Evolutionary conservation across 1,284 basidiomycete species (phyloP), one percentile per base, ranked within the genome.

Genomic region (Coniferiporia weirii): DNA sequence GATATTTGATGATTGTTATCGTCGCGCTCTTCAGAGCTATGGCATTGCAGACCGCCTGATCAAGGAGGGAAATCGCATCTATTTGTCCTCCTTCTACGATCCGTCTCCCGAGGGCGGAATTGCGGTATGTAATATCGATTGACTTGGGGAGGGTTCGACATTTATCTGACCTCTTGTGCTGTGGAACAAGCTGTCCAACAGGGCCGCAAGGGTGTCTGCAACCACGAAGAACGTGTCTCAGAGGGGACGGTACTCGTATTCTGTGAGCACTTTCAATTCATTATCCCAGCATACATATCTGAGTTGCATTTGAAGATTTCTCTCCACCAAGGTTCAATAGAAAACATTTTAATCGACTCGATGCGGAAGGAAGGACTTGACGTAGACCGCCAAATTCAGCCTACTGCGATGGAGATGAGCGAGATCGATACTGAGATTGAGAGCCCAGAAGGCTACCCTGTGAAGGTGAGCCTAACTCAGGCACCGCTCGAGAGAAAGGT

Each of bases 291-390:
- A 40, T 40, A 40, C 17, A 53, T n/a, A n/a, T 38, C 1, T 36
- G 2, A 49, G 57, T 17, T 52, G 22, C 46, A 34, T 7, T 10
- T 22, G 15, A 62, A 89, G 83, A 72, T 82, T 4, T 89, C 87
- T 0, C 72, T 89, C 15, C 84, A 89, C 63, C 89, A 91, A 73
- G 87, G 87, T 1, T 81, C 79, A 3, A 89, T 91, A 38, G 87
- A 91, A 68, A 70, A 75, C 0, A 81, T 89, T 20, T 85, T 91
- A 66, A 64, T 87, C 40, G 84, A 89, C 65, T 81, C 83, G 0
- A 80, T 89, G 77, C 71, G 62, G 5, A 59, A 65, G n/a, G 69
- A 76, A 63, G 82, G 81, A 4, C 62, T 86, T 4, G 66, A 76
- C 62, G 85, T 91, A 19, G 79, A 82, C 43, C 77, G 87, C 27